Base-by-base conservation (phyloP, 2,329 filamentous ascomycete genomes). In the Karstenula rhodostoma region DNA sequence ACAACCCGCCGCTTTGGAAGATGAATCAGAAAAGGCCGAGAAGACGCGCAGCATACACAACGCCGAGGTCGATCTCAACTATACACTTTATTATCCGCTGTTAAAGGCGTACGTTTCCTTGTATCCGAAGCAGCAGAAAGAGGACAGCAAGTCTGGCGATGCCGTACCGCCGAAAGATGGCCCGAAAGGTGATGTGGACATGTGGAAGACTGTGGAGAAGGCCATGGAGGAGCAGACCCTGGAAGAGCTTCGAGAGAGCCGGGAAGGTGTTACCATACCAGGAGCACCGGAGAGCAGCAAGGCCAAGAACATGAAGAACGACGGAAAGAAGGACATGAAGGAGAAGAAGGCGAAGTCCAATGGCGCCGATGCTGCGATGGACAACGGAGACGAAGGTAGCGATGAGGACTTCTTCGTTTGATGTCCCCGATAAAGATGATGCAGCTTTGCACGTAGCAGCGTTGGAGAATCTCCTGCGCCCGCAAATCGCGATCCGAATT, bases 31-130 rank as follows among this genome's bases (percentile, higher is more conserved):
- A 50, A 85, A 88, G 66, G 78, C 79, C 37, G 60, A 59, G 0
- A 75, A 91, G 51, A 80, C 86, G 67, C 76, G 77, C 7, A 83
- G 88, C 61, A 80, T 91, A n/a, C 89, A 92, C 73, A 81, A 87
- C 25, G 87, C 87, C 27, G 86, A 93, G 72, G 86, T 94, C 13
- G 91, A 94, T 72, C 81, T 91, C 63, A 88, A 91, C 68, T 95
- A 95, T 73, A 87, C 91, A 1, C 84, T 87, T 56, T 90, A 89
- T 76, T 91, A 87, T 63, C 92, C 92, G 1, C 85, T 91, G 47
- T 82, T 89, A 69, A 87, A 91, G 75, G 81, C 84, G 23, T 95
- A 95, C 77, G 83, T 91, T 65, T 83, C 85, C 22, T 74, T 89
- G 2, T 89, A 84, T 63, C 75, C 77, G 4, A 73, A 66, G 22